Evolutionary conservation across 495 filamentous ascomycete genomes (phyloP), one percentile per base, ranked within the genome.

Genomic region (Penicillium subrubescens): DNA sequence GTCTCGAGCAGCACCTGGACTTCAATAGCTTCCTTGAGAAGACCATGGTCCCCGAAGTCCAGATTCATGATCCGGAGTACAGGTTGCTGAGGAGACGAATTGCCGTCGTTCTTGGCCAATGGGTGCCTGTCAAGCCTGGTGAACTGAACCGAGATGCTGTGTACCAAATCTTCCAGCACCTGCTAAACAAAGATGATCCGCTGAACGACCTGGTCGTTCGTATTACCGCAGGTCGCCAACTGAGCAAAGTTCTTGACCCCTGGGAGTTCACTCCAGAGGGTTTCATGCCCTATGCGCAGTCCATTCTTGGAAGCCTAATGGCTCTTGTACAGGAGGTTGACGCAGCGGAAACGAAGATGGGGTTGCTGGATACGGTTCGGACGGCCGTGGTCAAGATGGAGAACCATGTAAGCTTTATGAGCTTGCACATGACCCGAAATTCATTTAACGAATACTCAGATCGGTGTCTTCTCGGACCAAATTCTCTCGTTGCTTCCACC

Each of bases 191-290:
- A 25, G 80, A 85, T 14, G 93, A 97, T 71, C 78, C 84, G 1
- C 80, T 88, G 65, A 99, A 99, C 70, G 95, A 99, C 71, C 83
- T 92, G 50, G 92, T 97, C 7, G 95, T 99, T 35, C 90, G 93
- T 14, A 88, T 97, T 43, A 97, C 94, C 0, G 91, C 95, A 6
- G 95, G 92, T 11, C 85, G 92, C 59, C 91, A 96, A 69, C 84
- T 99, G 29, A 89, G 88, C 71, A 79, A 82, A 35, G 82, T 96
- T 31, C 83, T 91, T n/a, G 88, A 95, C 51, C 90, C 93, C 6
- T 93, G 90, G 72, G 89, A 90, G n/a, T 97, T 97, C 69, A 79
- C 82, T 4, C 74, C 87, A 0, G 84, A 89, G 21, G 67, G 73
- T 10, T 97, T 97, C 74, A 65, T 89, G 60, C 90, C 92, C 2